A percentile compares a stretch with the other conserved stretches of the same genome.
Conservation (phyloP, 2,329 filamentous ascomycete species). For the Zymoseptoria ardabiliae region DNA sequence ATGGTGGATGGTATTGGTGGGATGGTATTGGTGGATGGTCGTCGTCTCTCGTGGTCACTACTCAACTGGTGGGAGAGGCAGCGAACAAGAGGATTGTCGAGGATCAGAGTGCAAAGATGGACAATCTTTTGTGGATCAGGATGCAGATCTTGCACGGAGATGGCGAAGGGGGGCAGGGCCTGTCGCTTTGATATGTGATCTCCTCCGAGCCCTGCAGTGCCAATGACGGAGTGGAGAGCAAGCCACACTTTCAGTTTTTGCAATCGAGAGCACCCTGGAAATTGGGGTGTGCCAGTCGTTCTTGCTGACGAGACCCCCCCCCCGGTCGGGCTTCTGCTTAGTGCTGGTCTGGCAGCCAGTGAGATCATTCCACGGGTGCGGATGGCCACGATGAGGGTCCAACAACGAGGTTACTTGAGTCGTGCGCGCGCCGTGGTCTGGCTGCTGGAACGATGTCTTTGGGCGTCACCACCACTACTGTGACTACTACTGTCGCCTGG, state of each 20-base stretch:
- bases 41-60: too few species aligned
- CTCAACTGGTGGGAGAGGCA: too few species aligned
- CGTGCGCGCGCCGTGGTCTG: neutral
- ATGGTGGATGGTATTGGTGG: neutral
- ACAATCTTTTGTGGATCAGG: constrained; percentile 13
- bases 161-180: neutral
- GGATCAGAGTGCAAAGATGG: neutral
- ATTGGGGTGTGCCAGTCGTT: neutral
- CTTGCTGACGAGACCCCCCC: neutral
- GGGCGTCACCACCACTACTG: too few species aligned
- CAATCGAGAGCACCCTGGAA: neutral
- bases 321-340: too few species aligned
- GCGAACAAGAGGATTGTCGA: constrained; percentile 8
- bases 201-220: neutral
- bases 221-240: neutral
- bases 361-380: neutral
- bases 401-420: neutral
- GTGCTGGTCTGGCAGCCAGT: neutral
- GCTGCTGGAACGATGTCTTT: neutral
- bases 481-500: too few species aligned
- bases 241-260: neutral
- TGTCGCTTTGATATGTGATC: constrained; percentile 5
- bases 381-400: too few species aligned
- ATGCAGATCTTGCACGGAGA: constrained; percentile 9
- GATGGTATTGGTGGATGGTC: neutral